Conservation (phyloP, 495 filamentous ascomycete species). For the Talaromyces ruber region DNA sequence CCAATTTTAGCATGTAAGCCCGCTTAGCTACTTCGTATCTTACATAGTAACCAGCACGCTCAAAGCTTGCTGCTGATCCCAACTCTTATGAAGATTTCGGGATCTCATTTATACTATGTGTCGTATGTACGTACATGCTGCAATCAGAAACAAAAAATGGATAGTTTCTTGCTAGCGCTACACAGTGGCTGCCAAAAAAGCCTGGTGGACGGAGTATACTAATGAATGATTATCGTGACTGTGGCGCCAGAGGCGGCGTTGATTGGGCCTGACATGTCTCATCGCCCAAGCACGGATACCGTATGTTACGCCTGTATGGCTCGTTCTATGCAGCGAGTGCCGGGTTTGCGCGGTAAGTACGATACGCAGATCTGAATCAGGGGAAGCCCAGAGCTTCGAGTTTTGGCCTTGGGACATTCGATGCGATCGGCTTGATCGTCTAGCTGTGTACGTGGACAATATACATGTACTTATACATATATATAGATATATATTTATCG, state of each 20-base stretch:
- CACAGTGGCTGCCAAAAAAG: neutral
- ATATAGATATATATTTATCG: no score
- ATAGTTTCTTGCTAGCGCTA: neutral
- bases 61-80: no score
- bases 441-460: neutral
- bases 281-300: neutral
- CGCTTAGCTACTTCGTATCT: no score
- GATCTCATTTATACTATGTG: no score
- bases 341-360: neutral
- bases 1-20: neutral
- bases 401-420: neutral
- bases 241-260: neutral
- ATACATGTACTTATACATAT: no score
- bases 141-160: neutral
- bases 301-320: neutral
- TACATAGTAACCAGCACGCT: no score
- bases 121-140: no score
- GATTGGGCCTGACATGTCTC: neutral
- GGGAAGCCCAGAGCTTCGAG: neutral
- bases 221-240: neutral
- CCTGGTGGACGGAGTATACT: neutral
- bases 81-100: neutral
- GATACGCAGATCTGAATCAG: neutral
- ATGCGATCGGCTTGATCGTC: neutral
- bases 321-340: neutral